These are phyloP conservation scores for Clitocybe nebularis DNA, from an alignment of 1,284 basidiomycete genomes.

Conservation along the genomic window DNA sequence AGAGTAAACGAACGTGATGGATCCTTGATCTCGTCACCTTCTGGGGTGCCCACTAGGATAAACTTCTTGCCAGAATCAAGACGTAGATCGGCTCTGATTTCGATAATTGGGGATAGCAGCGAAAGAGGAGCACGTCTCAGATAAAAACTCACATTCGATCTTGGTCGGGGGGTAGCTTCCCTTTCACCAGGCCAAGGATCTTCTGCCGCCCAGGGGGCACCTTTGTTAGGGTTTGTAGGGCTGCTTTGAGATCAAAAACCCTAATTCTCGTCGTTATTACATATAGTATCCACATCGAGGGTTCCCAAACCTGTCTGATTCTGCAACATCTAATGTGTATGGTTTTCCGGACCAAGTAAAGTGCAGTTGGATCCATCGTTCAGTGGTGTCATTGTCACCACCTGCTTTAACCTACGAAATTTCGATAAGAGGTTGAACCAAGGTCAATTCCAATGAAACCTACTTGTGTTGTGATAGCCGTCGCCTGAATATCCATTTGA, in stretches of 20 bases:
- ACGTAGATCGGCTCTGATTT: constrained; percentile 53
- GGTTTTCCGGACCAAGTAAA: constrained; percentile 65
- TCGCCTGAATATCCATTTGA: background rate
- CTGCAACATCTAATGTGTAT: constrained; percentile 57
- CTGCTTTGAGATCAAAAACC: constrained; percentile 65
- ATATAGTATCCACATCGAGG: background rate
- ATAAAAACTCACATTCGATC: constrained; percentile 50
- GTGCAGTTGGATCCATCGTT: constrained; percentile 55
- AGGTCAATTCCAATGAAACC: background rate
- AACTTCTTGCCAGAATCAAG: constrained; percentile 67
- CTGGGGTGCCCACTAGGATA: constrained; percentile 76
- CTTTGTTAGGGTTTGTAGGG: constrained; percentile 67
- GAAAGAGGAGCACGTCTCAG: background rate
- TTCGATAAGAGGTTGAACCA: too few species aligned
- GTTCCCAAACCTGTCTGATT: constrained; percentile 58
- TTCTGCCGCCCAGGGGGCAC: constrained; percentile 89
- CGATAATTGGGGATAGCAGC: constrained; percentile 1
- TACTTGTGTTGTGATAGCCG: constrained; percentile 3
- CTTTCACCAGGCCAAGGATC: constrained; percentile 82
- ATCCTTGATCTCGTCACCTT: constrained; percentile 81
- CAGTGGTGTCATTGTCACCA: constrained; percentile 17
- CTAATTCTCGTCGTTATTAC: constrained; percentile 28
- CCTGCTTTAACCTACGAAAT: constrained; percentile 4
- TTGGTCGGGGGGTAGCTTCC: constrained; percentile 77
- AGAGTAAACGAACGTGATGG: constrained; percentile 44